phyloP scores from a whole-genome alignment of 257 asterid species.

The Solanum gracilifrons region DNA sequence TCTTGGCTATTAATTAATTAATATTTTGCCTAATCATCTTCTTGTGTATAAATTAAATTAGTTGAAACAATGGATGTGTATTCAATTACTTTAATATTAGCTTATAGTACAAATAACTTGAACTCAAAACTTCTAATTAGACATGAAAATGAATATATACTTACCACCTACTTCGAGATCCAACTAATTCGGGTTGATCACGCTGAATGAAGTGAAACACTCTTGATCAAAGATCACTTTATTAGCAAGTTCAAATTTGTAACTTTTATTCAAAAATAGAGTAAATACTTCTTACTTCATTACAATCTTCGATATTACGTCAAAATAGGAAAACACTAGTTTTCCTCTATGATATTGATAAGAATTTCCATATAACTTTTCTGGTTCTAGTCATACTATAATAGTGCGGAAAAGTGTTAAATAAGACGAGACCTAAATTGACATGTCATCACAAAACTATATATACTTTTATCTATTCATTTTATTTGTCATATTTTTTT shows the following conservation, averaged over 20 bases:
- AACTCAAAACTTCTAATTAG: neutral
- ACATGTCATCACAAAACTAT: neutral
- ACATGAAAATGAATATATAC: neutral
- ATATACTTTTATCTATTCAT: neutral
- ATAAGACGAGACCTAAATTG: neutral
- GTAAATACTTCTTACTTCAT: neutral
- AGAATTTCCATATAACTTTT: neutral
- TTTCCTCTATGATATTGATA: neutral
- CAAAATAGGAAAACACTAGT: neutral
- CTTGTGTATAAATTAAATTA: neutral
- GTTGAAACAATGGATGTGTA: neutral
- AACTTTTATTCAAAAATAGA: neutral
- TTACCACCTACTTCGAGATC: neutral
- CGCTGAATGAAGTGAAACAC: neutral
- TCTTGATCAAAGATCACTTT: neutral
- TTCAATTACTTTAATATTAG: neutral
- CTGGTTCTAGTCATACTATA: neutral
- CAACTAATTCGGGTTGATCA: no score
- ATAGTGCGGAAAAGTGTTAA: neutral
- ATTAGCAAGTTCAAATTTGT: neutral
- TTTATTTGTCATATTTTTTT: neutral
- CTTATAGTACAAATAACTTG: no score
- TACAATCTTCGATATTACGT: neutral
- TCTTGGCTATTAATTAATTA: neutral
- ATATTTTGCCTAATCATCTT: neutral